phyloP scores from a whole-genome alignment of 805 yeast genomes.

The Kodamaea sagamina region DNA sequence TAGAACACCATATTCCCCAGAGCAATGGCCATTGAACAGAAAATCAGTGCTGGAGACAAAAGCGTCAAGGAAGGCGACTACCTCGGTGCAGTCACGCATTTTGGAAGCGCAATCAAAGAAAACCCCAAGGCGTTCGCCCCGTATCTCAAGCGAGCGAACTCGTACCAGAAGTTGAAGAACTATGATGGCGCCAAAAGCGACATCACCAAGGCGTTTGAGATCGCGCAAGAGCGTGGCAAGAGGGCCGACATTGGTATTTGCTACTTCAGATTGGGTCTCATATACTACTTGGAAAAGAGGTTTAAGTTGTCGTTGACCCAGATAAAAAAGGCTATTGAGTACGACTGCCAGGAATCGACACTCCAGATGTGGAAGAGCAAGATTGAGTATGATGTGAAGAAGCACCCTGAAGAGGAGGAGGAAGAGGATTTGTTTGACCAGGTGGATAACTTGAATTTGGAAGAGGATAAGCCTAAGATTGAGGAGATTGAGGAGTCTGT shows the following conservation, averaged over 20 bases:
- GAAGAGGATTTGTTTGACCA: slow-evolving; percentile 8
- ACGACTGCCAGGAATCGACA: slow-evolving; percentile 47
- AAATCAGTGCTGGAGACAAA: slow-evolving; percentile 37
- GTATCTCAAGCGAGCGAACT: slow-evolving; percentile 49
- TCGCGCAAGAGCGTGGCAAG: slow-evolving; percentile 50
- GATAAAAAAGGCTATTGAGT: slow-evolving; percentile 44
- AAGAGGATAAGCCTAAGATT: slow-evolving; percentile 5
- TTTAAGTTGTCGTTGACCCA: slow-evolving; percentile 42
- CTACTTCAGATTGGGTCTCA: slow-evolving; percentile 50
- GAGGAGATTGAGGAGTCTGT: not conserved
- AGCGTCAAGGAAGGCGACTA: slow-evolving; percentile 37
- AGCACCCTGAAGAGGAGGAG: slow-evolving; percentile 20
- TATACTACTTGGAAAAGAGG: slow-evolving; percentile 46
- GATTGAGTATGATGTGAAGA: slow-evolving; percentile 33
- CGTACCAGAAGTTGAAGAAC: slow-evolving; percentile 48
- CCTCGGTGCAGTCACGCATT: slow-evolving; percentile 44
- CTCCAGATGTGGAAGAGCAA: slow-evolving; percentile 50
- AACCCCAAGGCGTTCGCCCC: slow-evolving; percentile 50
- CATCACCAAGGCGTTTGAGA: slow-evolving; percentile 44
- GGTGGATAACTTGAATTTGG: slow-evolving; percentile 9
- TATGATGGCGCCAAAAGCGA: slow-evolving; percentile 51
- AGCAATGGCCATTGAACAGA: slow-evolving; percentile 39
- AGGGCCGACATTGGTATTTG: slow-evolving; percentile 49
- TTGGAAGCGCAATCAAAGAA: slow-evolving; percentile 42
- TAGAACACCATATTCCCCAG: not conserved